Conservation (phyloP, 352 stramenopile species). For the Phytophthora constricta region DNA sequence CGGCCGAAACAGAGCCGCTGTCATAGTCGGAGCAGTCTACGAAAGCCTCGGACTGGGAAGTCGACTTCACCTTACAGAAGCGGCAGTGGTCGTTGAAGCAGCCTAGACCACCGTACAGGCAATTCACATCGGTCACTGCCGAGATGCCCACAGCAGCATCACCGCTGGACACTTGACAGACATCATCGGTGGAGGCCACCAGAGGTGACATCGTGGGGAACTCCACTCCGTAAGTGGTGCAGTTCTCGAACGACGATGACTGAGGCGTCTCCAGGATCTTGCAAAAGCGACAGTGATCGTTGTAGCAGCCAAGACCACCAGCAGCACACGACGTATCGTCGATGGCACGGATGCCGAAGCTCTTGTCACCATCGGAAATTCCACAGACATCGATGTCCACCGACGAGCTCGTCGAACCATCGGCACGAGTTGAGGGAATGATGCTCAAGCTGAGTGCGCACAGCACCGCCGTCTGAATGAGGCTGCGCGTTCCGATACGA, state of each 20-base stretch:
- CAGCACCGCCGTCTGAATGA: conserved; percentile 36
- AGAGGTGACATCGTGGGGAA: conserved; percentile 33
- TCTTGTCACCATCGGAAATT: conserved; percentile 42
- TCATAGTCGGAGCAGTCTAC: conserved; percentile 22
- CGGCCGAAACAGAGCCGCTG: conserved; percentile 16
- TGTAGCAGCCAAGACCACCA: conserved; percentile 53
- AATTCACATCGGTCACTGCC: conserved; percentile 32
- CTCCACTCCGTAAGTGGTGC: conserved; percentile 24
- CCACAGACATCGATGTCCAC: conserved; percentile 18
- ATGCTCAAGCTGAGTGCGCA: conserved; percentile 31
- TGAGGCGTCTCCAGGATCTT: conserved; percentile 40
- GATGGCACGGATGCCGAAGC: conserved; percentile 39
- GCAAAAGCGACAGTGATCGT: conserved; percentile 46
- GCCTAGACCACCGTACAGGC: conserved; percentile 43
- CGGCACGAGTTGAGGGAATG: conserved; percentile 13
- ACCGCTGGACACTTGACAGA: conserved; percentile 29
- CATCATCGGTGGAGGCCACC: conserved; percentile 8
- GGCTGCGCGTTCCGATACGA: conserved; percentile 19
- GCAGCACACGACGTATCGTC: conserved; percentile 33
- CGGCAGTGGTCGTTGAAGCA: conserved; percentile 53
- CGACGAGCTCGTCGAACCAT: conserved; percentile 14
- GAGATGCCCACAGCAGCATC: conserved; percentile 42
- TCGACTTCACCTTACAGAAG: conserved; percentile 41
- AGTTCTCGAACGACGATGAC: conserved; percentile 43
- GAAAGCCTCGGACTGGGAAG: conserved; percentile 40